These are phyloP conservation scores for Salvia sclarea DNA, from an alignment of 305 asterid genomes.

Conservation along the genomic window DNA sequence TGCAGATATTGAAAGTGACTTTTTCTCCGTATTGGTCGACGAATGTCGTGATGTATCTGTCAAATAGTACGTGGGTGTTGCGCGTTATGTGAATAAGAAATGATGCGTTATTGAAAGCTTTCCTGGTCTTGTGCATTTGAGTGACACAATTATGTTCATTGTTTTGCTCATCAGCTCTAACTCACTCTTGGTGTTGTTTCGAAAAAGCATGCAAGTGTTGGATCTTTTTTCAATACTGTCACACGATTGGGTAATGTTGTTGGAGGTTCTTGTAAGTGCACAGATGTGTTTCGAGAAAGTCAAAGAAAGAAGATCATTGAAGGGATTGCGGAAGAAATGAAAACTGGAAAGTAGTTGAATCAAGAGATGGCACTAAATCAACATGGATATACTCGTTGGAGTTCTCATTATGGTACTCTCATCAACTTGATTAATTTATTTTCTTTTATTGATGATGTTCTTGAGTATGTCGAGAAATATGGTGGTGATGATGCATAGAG, in stretches of 20 bases:
- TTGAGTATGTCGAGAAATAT: not conserved
- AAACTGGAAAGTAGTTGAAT: not conserved
- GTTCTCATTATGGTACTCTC: not conserved
- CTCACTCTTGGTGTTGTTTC: no score
- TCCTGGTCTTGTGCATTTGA: not conserved
- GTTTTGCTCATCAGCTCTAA: no score
- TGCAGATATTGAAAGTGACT: not conserved
- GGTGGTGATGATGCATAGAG: not conserved
- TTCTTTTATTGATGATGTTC: not conserved
- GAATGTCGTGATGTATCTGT: no score
- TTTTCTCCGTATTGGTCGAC: not conserved
- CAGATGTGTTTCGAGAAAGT: not conserved
- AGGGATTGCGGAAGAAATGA: not conserved
- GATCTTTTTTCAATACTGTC: no score
- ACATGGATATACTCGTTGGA: not conserved
- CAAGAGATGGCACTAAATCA: not conserved
- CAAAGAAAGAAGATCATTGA: not conserved
- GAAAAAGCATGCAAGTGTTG: no score
- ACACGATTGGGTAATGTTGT: no score
- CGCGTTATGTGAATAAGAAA: slow-evolving; percentile 6
- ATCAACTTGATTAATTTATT: not conserved
- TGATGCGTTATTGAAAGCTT: not conserved
- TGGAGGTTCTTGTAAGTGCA: not conserved
- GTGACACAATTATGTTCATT: not conserved
- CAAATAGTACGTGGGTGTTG: not conserved